Percentiles rank a stretch among this genome's conserved stretches.
Evolutionary conservation across 306 rosid genomes (phyloP).

Genomic region (Acacia confusa): DNA sequence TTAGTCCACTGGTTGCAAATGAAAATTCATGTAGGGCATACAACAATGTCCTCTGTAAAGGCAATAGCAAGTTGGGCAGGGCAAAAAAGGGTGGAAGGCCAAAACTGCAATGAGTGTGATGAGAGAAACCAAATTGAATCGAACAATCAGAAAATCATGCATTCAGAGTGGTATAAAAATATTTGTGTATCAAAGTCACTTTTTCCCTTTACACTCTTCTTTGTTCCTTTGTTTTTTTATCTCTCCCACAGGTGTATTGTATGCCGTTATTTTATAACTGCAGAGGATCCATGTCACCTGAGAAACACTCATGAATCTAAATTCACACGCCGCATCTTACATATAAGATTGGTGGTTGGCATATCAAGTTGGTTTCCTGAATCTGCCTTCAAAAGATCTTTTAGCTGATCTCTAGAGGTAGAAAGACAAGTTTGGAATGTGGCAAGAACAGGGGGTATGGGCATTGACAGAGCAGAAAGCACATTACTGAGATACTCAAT

Average conservation of each 20-base stretch:
- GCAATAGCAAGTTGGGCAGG: constrained; percentile 5
- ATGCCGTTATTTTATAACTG: neutral
- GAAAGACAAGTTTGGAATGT: constrained; percentile 85
- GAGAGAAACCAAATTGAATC: neutral
- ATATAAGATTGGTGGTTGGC: constrained; percentile 87
- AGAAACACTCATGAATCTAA: constrained; percentile 39
- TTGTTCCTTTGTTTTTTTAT: neutral
- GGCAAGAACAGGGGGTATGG: constrained; percentile 71
- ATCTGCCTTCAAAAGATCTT: constrained; percentile 69
- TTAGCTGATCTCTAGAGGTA: constrained; percentile 72
- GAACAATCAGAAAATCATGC: neutral
- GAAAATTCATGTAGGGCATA: constrained; percentile 2
- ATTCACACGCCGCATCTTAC: constrained; percentile 82
- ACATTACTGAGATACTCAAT: constrained; percentile 92
- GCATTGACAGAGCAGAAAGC: constrained; percentile 91
- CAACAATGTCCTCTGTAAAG: constrained; percentile 22
- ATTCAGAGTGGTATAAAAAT: neutral
- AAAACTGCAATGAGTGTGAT: constrained; percentile 8
- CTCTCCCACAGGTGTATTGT: neutral
- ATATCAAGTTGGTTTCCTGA: constrained; percentile 73
- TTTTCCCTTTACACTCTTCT: neutral
- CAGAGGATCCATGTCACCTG: neutral
- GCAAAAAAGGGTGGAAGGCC: constrained; percentile 1
- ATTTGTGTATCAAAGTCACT: neutral
- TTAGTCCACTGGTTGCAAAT: constrained; percentile 16